Conservation (phyloP, 331 rosid genomes). For the Acacia concinna region DNA sequence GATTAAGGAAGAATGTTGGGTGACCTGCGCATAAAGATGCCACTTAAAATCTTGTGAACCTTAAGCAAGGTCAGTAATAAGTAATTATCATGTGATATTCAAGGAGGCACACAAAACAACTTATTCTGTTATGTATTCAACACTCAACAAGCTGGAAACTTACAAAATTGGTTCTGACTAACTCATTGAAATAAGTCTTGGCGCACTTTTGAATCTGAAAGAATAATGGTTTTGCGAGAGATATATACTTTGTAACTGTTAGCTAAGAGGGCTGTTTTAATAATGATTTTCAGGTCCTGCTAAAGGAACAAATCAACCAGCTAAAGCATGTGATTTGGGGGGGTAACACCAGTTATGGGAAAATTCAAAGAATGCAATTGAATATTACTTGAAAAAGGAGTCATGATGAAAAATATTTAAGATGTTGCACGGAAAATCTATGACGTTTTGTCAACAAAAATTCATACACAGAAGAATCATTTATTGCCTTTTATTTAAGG, state of each 20-base stretch:
- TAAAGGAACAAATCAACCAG: neutral
- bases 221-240: no score
- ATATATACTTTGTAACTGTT: no score
- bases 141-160: constrained; percentile 2
- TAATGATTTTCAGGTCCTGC: neutral
- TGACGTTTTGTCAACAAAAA: no score
- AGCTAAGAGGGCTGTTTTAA: no score
- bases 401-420: neutral
- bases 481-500: no score
- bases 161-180: neutral
- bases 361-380: neutral
- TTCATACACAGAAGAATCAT: no score
- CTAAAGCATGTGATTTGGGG: neutral
- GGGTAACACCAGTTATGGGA: neutral
- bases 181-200: no score
- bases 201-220: no score
- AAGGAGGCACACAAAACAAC: neutral
- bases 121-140: neutral
- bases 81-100: neutral
- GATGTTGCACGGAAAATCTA: no score
- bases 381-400: neutral
- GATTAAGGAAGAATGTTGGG: constrained; percentile 15
- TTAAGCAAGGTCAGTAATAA: neutral
- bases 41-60: neutral
- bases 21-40: neutral